A percentile compares a stretch with the other conserved stretches of the same genome.
Conservation (phyloP, 495 filamentous ascomycete genomes). For the Oidiodendron maius region DNA sequence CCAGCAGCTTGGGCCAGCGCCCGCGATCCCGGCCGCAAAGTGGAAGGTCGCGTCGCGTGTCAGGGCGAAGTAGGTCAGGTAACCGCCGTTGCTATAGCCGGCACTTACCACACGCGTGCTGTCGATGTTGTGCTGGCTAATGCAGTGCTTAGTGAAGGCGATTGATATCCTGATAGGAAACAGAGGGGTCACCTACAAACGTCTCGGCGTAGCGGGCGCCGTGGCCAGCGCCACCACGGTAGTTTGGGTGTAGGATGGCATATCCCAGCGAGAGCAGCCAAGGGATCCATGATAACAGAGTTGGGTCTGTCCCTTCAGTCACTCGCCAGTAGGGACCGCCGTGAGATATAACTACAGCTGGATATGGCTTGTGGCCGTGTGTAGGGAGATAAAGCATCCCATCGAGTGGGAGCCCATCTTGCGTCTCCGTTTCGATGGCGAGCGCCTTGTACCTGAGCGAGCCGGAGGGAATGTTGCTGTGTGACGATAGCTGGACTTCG, state of each 20-base stretch:
- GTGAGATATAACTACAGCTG: conserved; percentile 3
- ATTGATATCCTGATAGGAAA: conserved; percentile 2
- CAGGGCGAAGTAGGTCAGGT: not conserved
- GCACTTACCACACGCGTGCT: not conserved
- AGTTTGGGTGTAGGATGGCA: conserved; percentile 7
- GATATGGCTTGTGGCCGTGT: not conserved
- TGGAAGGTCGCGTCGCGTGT: not conserved
- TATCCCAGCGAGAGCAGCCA: conserved; percentile 1
- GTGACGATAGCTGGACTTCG: not conserved
- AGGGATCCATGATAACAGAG: not conserved
- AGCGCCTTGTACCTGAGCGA: not conserved
- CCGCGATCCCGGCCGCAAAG: no score
- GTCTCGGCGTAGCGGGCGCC: not conserved
- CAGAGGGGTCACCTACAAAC: not conserved
- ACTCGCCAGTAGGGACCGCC: conserved; percentile 1
- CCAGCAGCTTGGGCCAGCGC: no score
- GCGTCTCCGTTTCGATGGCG: not conserved
- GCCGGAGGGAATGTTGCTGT: not conserved
- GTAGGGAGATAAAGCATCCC: not conserved
- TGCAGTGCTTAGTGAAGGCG: not conserved
- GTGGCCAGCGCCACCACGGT: conserved; percentile 5
- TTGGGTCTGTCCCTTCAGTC: not conserved
- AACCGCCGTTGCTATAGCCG: conserved; percentile 6
- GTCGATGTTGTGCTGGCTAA: conserved; percentile 2
- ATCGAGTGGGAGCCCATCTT: conserved; percentile 1